A percentile compares a stretch with the other conserved stretches of the same genome.
phyloP scores from a whole-genome alignment of 2,329 filamentous ascomycete species.

The Fusarium ambrosium region DNA sequence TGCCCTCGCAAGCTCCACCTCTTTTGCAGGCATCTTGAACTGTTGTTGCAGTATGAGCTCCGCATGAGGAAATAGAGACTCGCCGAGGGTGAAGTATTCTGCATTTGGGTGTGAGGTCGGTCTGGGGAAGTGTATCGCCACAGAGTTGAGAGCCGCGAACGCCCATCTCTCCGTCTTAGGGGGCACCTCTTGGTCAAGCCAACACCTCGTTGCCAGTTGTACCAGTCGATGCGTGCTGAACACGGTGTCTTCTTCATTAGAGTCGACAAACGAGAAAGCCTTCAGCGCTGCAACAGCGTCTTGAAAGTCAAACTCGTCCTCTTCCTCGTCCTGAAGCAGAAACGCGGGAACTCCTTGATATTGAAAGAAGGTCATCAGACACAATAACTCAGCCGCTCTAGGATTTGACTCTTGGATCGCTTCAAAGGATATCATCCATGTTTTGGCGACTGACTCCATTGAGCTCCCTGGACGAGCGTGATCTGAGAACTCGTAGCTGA shows the following conservation, averaged over 20 bases:
- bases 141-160: background rate
- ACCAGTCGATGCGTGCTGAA: background rate
- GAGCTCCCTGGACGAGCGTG: background rate
- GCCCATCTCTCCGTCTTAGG: background rate
- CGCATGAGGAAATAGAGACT: background rate
- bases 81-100: background rate
- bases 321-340: background rate
- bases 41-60: background rate
- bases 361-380: background rate
- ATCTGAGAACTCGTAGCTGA: slow-evolving; percentile 1
- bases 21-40: background rate
- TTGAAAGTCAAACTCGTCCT: background rate
- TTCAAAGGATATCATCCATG: slow-evolving; percentile 1
- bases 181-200: background rate
- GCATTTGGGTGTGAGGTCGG: background rate
- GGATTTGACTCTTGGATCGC: background rate
- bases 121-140: background rate
- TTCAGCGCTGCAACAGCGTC: background rate
- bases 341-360: background rate
- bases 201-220: background rate
- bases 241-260: background rate
- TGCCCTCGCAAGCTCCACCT: background rate
- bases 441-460: slow-evolving; percentile 3
- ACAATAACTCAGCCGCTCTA: background rate
- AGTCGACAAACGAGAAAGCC: background rate